Base-by-base conservation (phyloP, 1,284 basidiomycete genomes). In the Coniferiporia sulphurascens region DNA sequence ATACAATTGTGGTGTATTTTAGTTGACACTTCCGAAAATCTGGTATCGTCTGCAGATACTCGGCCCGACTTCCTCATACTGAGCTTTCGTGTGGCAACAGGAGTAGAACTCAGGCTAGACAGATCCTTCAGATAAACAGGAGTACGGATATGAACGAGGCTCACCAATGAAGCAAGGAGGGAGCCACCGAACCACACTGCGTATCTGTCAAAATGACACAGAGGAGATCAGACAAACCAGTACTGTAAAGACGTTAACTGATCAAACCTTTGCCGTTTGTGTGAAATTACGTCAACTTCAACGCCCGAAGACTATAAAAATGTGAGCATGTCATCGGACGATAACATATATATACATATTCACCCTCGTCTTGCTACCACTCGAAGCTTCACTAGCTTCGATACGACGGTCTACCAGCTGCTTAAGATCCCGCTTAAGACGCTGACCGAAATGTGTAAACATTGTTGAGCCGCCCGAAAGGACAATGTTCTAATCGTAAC, bases 181-280 rank as follows among this genome's bases (percentile, higher is more conserved):
- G 91, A 94, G 44, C 97, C 97, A 68, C 97, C 97, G 69, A 94
- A 99, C 96, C 96, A 99, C 19, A 99, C 97, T 12, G 96, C 96
- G 69, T 97, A 93, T 59, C 87, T 89, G 63, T 56, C 60, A 48
- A 48, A 50, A 68, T 4, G 43, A 45, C 15, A n/a, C n/a, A n/a
- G 46, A 10, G 21, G 17, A 32, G 32, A 48, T 59, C 10, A 53
- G 34, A 17, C 54, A 12, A 21, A 2, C 2, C 22, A 27, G n/a
- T 2, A 38, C 55, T 59, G 56, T 9, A 19, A 6, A 38, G 21
- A 48, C 50, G 55, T 12, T 19, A 22, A 52, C 19, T 12, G 19
- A n/a, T 67, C 73, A 62, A 64, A 92, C 80, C 95, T 83, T 78
- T 99, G 97, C 67, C 94, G 89, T 78, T 97, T 98, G 83, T 99